phyloP scores from a whole-genome alignment of 257 asterid genomes.

The Capsicum chinense region DNA sequence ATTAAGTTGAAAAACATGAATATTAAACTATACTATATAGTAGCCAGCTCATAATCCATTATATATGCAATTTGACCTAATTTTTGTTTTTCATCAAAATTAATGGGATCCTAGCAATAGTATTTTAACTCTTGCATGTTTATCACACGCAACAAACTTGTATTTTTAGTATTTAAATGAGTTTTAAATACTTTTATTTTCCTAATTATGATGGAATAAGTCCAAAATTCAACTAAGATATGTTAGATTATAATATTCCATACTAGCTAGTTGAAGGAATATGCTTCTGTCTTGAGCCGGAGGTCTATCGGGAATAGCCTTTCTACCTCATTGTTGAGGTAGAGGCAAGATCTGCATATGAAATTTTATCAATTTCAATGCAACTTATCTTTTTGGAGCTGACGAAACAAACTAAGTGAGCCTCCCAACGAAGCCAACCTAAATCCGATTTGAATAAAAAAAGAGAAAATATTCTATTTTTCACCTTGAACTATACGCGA shows the following conservation, averaged over 20 bases:
- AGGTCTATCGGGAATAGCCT: no score
- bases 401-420: no score
- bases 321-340: no score
- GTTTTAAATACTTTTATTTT: neutral
- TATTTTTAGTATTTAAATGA: neutral
- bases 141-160: neutral
- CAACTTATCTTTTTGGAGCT: no score
- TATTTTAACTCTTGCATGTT: neutral
- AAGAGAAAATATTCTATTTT: no score
- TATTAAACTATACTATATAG: neutral
- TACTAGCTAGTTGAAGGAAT: neutral
- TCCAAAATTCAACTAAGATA: neutral
- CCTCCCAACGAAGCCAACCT: no score
- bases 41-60: neutral
- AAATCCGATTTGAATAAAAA: no score
- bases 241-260: neutral
- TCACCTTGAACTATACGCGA: no score
- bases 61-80: conserved; percentile 5
- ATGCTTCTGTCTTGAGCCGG: neutral
- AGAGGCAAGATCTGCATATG: no score
- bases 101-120: neutral
- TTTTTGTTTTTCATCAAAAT: neutral
- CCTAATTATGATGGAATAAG: no score
- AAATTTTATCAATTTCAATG: no score
- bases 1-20: neutral